Percentiles rank a stretch among this genome's conserved stretches.
phyloP scores from a whole-genome alignment of 257 asterid species.

The Solanum sparsipilum region DNA sequence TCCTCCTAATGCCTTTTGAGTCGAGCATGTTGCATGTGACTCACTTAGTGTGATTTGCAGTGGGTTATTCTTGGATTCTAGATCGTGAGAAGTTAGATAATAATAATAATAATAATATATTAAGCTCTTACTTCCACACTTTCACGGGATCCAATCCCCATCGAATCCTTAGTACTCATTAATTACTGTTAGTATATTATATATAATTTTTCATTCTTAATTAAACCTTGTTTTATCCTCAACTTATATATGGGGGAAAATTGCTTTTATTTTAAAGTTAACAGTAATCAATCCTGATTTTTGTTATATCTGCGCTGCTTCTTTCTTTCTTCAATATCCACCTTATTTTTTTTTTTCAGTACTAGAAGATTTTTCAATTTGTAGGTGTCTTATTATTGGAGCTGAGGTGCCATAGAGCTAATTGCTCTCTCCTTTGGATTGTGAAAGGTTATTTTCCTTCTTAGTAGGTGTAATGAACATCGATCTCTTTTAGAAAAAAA shows the following conservation, averaged over 20 bases:
- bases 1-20: too few species aligned
- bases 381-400: neutral
- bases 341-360: neutral
- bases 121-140: slow-evolving; percentile 15
- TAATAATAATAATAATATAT: neutral
- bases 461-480: neutral
- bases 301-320: neutral
- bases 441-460: neutral
- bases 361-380: neutral
- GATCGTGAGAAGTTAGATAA: too few species aligned
- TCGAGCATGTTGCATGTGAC: too few species aligned
- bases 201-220: slow-evolving; percentile 21
- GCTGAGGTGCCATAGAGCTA: neutral
- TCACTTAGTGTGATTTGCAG: neutral
- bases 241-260: neutral
- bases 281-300: neutral
- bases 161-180: neutral
- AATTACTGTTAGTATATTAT: slow-evolving; percentile 2
- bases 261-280: neutral
- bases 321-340: neutral
- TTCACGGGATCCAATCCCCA: slow-evolving; percentile 56
- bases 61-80: neutral
- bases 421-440: neutral
- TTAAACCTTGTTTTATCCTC: slow-evolving; percentile 5
- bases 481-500: neutral